Conservation (phyloP, 2,329 filamentous ascomycete species). For the Calonectria hawksworthii region DNA sequence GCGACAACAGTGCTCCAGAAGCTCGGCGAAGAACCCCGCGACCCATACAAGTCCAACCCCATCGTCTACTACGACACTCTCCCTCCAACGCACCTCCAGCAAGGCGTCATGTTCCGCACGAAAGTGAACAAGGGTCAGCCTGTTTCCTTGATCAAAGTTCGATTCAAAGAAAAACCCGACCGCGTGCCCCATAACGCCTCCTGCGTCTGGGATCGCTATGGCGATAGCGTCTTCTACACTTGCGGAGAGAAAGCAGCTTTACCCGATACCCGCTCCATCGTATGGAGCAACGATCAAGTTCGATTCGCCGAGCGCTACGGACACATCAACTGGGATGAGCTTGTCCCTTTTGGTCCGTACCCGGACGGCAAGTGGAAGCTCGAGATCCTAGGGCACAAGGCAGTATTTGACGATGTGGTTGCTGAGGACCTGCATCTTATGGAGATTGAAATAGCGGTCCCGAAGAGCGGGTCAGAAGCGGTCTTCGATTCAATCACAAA, state of each 20-base stretch:
- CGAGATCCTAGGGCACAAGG: not conserved
- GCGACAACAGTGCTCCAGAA: not conserved
- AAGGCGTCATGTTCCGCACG: constrained; percentile 1
- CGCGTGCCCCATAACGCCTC: not conserved
- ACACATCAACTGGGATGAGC: not conserved
- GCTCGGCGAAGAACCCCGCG: not conserved
- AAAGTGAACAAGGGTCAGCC: not conserved
- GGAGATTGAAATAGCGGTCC: not conserved
- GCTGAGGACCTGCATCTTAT: not conserved
- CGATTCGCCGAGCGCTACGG: not conserved
- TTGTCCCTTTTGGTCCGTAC: not conserved
- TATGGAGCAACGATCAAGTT: not conserved
- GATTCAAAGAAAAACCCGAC: not conserved
- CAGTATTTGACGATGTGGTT: not conserved
- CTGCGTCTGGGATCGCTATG: not conserved
- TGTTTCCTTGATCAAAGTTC: not conserved
- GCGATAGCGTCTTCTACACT: not conserved
- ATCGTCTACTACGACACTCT: not conserved
- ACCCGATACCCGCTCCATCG: not conserved
- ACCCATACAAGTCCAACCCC: not conserved
- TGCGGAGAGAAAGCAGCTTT: not conserved
- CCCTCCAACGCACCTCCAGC: not conserved
- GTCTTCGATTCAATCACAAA: not conserved
- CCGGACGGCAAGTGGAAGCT: not conserved
- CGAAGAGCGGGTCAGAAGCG: not conserved